These are phyloP conservation scores for Coemansia biformis DNA, from an alignment of 192 early-diverging fungal genomes.

Conservation along the genomic window DNA sequence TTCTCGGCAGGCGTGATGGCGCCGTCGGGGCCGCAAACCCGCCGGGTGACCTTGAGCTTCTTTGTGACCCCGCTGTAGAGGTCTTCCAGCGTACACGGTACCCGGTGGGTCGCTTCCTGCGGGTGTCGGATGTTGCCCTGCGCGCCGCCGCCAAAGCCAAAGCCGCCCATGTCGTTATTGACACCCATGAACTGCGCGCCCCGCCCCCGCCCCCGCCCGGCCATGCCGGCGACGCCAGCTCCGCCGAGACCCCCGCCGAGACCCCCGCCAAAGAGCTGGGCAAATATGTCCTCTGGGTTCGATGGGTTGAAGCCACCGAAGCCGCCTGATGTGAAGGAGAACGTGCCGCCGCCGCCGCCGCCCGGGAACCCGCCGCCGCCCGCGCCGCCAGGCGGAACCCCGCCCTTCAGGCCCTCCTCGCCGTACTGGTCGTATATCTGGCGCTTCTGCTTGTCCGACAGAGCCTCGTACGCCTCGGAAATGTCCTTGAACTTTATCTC, in stretches of 20 bases:
- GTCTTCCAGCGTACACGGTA: constrained; percentile 86
- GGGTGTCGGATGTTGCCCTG: constrained; percentile 50
- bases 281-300: constrained; percentile 88
- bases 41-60: constrained; percentile 86
- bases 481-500: constrained; percentile 90
- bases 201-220: constrained; percentile 45
- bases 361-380: constrained; percentile 27
- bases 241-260: background rate
- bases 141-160: constrained; percentile 35
- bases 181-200: constrained; percentile 53
- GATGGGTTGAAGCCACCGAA: constrained; percentile 69
- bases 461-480: constrained; percentile 94
- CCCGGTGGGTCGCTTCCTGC: constrained; percentile 59
- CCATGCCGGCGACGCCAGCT: constrained; percentile 27
- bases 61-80: constrained; percentile 86
- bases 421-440: constrained; percentile 91
- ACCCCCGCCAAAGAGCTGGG: constrained; percentile 70
- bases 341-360: constrained; percentile 56
- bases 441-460: constrained; percentile 88
- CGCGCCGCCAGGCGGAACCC: constrained; percentile 54
- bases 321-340: constrained; percentile 60
- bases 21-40: constrained; percentile 37
- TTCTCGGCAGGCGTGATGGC: constrained; percentile 59
- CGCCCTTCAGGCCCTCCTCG: constrained; percentile 79
- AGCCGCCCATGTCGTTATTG: constrained; percentile 47